Evolutionary conservation across 2,329 filamentous ascomycete genomes (phyloP).

Genomic region (Claviceps pazoutovae): DNA sequence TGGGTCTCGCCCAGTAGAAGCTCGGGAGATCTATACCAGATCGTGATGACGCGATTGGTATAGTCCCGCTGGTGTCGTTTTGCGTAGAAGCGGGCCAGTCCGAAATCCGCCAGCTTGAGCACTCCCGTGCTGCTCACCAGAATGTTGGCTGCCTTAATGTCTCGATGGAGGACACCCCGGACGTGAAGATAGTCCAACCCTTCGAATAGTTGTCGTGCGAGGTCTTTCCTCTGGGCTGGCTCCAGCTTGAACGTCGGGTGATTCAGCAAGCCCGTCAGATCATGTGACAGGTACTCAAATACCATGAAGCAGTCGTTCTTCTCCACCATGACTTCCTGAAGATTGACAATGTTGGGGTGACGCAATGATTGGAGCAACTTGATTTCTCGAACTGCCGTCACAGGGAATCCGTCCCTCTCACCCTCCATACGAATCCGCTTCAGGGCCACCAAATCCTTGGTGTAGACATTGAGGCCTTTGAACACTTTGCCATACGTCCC

Average conservation of each 20-base stretch:
- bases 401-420: slow-evolving; percentile 79
- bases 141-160: slow-evolving; percentile 98
- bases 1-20: slow-evolving; percentile 81
- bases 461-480: slow-evolving; percentile 89
- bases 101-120: slow-evolving; percentile 90
- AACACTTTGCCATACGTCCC: slow-evolving; percentile 95
- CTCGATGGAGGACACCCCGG: slow-evolving; percentile 84
- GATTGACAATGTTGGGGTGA: slow-evolving; percentile 67
- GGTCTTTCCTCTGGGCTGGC: slow-evolving; percentile 75
- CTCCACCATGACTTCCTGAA: slow-evolving; percentile 94
- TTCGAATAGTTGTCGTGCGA: slow-evolving; percentile 85
- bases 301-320: slow-evolving; percentile 99
- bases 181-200: slow-evolving; percentile 88
- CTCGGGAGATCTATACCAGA: slow-evolving; percentile 92
- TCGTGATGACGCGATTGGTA: slow-evolving; percentile 96
- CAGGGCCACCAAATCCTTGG: slow-evolving; percentile 65
- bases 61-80: slow-evolving; percentile 89
- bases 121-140: slow-evolving; percentile 80
- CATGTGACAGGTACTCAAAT: slow-evolving; percentile 94
- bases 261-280: slow-evolving; percentile 86
- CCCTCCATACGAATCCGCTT: slow-evolving; percentile 93
- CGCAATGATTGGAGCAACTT: slow-evolving; percentile 79
- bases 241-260: slow-evolving; percentile 85
- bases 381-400: slow-evolving; percentile 83
- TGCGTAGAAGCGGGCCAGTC: slow-evolving; percentile 87